phyloP scores from a whole-genome alignment of 2,329 filamentous ascomycete species.

The Paecilomyces dactylethromorphus region DNA sequence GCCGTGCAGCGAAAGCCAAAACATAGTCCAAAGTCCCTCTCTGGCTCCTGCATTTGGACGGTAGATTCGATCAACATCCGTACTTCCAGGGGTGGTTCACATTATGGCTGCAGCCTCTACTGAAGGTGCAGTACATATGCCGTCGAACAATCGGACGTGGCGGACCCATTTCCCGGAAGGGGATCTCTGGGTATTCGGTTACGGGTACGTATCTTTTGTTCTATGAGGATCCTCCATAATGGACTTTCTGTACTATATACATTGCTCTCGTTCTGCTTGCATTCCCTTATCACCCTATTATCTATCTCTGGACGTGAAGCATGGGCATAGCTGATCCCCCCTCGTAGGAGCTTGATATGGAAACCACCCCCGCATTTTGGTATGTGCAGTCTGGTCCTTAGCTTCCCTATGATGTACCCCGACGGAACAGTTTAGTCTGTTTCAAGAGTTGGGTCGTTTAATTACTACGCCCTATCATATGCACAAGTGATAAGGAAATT shows the following conservation, averaged over 20 bases:
- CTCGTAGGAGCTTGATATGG: conserved; percentile 81
- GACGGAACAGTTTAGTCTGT: background rate
- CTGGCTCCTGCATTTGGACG: background rate
- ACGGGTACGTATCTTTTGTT: conserved; percentile 59
- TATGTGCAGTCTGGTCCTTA: conserved; percentile 37
- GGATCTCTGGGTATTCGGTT: conserved; percentile 95
- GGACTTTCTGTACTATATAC: background rate
- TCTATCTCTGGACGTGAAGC: background rate
- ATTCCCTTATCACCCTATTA: background rate
- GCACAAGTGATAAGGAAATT: background rate
- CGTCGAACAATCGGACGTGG: conserved; percentile 34
- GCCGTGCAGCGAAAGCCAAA: background rate
- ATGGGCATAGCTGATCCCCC: background rate
- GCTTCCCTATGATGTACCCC: background rate
- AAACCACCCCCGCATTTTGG: conserved; percentile 95
- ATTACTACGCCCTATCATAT: background rate
- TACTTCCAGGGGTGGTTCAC: background rate
- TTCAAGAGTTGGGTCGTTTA: background rate
- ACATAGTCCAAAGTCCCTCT: background rate
- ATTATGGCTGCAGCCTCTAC: conserved; percentile 10
- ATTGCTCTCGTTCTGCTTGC: too few species aligned
- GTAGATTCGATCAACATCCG: background rate
- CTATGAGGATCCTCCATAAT: background rate
- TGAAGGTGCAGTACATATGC: conserved; percentile 13
- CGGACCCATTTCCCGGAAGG: conserved; percentile 39